A percentile compares a stretch with the other conserved stretches of the same genome.
Conservation (phyloP, 2,329 filamentous ascomycete genomes). For the Colletotrichum abscissum region DNA sequence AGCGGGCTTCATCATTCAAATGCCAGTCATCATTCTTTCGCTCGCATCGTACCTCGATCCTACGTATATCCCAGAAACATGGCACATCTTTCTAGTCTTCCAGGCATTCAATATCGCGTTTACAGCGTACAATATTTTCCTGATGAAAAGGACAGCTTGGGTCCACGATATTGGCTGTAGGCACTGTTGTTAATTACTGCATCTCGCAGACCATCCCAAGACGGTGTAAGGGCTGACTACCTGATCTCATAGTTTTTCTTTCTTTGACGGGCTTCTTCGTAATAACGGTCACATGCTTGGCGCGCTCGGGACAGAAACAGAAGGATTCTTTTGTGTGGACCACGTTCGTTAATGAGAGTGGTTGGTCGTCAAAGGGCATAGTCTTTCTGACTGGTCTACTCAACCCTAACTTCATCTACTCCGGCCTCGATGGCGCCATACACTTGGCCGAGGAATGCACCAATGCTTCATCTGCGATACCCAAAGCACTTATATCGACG, state of each 20-base stretch:
- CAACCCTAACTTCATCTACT: slow-evolving; percentile 50
- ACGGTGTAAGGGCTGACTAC: not conserved
- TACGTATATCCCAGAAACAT: slow-evolving; percentile 9
- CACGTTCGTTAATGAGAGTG: slow-evolving; percentile 43
- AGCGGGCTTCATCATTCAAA: slow-evolving; percentile 29
- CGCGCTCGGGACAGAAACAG: slow-evolving; percentile 26
- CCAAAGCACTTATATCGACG: slow-evolving; percentile 45
- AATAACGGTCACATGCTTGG: slow-evolving; percentile 44
- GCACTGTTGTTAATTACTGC: not conserved
- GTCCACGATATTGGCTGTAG: slow-evolving; percentile 22
- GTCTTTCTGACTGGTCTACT: slow-evolving; percentile 52
- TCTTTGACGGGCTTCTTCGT: slow-evolving; percentile 41
- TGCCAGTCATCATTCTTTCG: slow-evolving; percentile 22
- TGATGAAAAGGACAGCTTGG: slow-evolving; percentile 24
- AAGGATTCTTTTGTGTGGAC: slow-evolving; percentile 42
- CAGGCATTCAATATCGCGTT: slow-evolving; percentile 17
- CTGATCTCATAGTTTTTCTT: not conserved
- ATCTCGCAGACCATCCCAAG: not conserved
- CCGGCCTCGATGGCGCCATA: slow-evolving; percentile 48
- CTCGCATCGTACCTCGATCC: slow-evolving; percentile 18
- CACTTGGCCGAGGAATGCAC: slow-evolving; percentile 52
- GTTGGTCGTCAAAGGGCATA: slow-evolving; percentile 43
- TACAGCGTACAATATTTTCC: slow-evolving; percentile 17
- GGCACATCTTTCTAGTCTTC: slow-evolving; percentile 22
- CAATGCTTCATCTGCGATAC: slow-evolving; percentile 43